Conservation (phyloP, 805 yeast species). For the Clavispora carvajalis region DNA sequence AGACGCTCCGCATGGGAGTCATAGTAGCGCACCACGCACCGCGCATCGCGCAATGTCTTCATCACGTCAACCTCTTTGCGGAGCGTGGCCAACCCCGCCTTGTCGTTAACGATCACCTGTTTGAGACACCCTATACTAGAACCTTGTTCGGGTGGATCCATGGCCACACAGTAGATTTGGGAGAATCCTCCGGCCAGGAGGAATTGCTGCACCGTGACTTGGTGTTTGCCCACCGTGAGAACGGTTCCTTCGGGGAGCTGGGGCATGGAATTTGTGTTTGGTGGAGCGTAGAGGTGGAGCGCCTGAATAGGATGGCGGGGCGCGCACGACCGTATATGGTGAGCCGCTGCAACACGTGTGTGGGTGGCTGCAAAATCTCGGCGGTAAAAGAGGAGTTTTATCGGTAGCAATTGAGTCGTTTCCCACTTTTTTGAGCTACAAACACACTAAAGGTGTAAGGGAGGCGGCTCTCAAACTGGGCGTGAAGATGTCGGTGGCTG, state of each 20-base stretch:
- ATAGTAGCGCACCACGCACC: constrained; percentile 60
- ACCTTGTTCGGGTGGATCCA: constrained; percentile 41
- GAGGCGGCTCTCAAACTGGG: too few relatives aligned
- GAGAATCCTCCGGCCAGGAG: constrained; percentile 69
- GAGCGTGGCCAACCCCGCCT: constrained; percentile 57
- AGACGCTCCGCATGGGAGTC: constrained; percentile 73
- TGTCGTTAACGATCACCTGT: constrained; percentile 68
- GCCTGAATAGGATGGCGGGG: background rate
- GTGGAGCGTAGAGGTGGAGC: background rate
- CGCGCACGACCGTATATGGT: background rate
- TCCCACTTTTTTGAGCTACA: background rate
- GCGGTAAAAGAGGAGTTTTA: too few relatives aligned
- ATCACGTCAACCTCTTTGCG: constrained; percentile 77
- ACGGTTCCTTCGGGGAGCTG: constrained; percentile 33
- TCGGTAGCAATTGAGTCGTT: background rate
- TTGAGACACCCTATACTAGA: constrained; percentile 62
- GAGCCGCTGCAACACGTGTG: background rate
- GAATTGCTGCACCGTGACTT: constrained; percentile 29
- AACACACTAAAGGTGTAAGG: too few relatives aligned
- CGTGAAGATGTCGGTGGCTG: too few relatives aligned
- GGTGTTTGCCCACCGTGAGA: constrained; percentile 39
- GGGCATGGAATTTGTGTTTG: background rate
- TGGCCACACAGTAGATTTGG: constrained; percentile 63
- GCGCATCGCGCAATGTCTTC: constrained; percentile 54
- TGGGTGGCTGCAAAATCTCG: background rate